Conservation (phyloP, 495 filamentous ascomycete genomes). For the Penicillium maclennaniae region DNA sequence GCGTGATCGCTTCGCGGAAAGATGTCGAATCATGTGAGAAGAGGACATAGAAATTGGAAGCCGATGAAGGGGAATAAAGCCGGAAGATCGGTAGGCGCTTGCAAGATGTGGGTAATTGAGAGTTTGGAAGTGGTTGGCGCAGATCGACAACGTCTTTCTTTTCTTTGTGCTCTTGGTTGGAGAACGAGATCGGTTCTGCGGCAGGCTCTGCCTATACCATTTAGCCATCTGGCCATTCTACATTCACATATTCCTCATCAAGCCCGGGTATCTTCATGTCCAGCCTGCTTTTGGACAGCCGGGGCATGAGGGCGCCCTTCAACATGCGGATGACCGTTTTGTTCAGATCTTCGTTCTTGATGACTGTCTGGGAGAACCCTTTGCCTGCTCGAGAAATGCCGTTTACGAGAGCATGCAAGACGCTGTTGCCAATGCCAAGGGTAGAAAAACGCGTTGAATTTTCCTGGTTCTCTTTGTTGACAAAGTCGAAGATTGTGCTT, state of each 20-base stretch:
- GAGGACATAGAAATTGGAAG: slow-evolving; percentile 2
- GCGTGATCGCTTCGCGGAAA: slow-evolving; percentile 1
- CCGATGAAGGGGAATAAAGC: slow-evolving; percentile 11
- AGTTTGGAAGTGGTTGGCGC: neutral
- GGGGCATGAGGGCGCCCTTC: slow-evolving; percentile 10
- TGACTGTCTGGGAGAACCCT: slow-evolving; percentile 11
- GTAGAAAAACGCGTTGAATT: slow-evolving; percentile 7
- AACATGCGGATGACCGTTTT: slow-evolving; percentile 10
- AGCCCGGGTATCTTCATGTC: no score
- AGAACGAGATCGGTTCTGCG: no score
- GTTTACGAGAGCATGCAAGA: slow-evolving; percentile 10
- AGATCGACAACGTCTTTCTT: no score
- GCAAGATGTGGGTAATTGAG: neutral
- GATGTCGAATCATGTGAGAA: neutral
- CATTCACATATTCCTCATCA: no score
- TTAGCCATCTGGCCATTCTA: no score
- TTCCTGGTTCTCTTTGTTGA: neutral
- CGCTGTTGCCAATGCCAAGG: slow-evolving; percentile 11
- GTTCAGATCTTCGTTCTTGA: slow-evolving; percentile 7
- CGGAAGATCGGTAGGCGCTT: slow-evolving; percentile 5
- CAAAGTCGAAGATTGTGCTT: neutral
- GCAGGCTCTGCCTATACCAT: no score
- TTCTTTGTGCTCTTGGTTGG: no score
- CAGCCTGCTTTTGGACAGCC: neutral
- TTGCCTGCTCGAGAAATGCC: slow-evolving; percentile 10